Percentiles rank a stretch among this genome's conserved stretches.
phyloP scores from a whole-genome alignment of 2,329 filamentous ascomycete genomes.

The Aschersonia sp. region DNA sequence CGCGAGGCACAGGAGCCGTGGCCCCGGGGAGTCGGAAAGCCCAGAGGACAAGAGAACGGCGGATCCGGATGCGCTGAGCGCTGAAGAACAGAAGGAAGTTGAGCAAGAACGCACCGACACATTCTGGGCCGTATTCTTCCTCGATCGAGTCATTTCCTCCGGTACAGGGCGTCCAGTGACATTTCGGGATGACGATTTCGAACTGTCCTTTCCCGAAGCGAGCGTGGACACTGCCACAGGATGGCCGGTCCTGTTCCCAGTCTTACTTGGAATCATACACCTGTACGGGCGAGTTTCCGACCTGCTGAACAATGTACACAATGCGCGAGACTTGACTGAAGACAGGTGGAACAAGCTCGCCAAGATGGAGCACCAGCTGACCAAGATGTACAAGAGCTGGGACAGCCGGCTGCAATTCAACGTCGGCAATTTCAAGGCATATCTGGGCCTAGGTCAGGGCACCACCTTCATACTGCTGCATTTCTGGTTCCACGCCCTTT shows the following conservation, averaged over 20 bases:
- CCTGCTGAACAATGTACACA: constrained; percentile 65
- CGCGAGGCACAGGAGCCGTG: constrained; percentile 26
- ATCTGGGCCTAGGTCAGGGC: constrained; percentile 65
- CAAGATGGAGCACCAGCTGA: constrained; percentile 70
- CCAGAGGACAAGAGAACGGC: constrained; percentile 27
- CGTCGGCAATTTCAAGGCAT: constrained; percentile 72
- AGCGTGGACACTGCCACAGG: constrained; percentile 38
- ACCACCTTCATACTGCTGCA: constrained; percentile 79
- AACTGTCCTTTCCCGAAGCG: constrained; percentile 51
- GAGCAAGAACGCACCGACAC: constrained; percentile 77
- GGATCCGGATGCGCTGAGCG: constrained; percentile 23
- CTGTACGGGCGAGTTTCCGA: constrained; percentile 76
- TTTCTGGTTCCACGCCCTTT: constrained; percentile 79
- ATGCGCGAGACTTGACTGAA: constrained; percentile 57
- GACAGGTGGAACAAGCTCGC: constrained; percentile 59
- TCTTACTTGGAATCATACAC: constrained; percentile 70
- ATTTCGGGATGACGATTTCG: constrained; percentile 71
- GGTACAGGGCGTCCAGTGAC: constrained; percentile 76
- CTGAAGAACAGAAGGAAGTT: constrained; percentile 44
- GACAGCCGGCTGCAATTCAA: constrained; percentile 69
- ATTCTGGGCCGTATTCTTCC: constrained; percentile 80
- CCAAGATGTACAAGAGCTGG: constrained; percentile 54
- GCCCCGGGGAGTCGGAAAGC: constrained; percentile 16
- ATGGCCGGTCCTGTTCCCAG: constrained; percentile 67
- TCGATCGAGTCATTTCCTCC: constrained; percentile 77